Conservation (phyloP, 805 yeast species). For the Metschnikowia koreensis region DNA sequence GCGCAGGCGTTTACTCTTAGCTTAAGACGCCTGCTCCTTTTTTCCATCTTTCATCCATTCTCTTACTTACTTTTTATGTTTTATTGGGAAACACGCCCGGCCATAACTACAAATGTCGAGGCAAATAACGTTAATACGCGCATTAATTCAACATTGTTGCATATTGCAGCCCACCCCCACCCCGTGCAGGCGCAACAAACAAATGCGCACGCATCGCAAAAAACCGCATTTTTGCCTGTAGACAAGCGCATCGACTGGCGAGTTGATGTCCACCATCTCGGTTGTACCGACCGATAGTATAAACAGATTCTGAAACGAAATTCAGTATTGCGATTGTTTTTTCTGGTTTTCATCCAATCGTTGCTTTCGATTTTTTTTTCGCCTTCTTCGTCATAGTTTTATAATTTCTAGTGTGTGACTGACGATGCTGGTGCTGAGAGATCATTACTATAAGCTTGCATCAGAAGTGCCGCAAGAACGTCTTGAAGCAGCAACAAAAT, state of each 20-base stretch:
- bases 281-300: no score
- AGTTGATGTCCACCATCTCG: background rate
- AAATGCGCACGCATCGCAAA: background rate
- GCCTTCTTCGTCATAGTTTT: background rate
- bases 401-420: background rate
- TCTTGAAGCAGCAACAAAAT: slow-evolving; percentile 62
- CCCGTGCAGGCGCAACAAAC: background rate
- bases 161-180: slow-evolving; percentile 1
- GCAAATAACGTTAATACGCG: slow-evolving; percentile 5
- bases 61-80: background rate
- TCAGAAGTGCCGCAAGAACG: slow-evolving; percentile 76
- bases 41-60: background rate
- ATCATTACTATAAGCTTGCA: slow-evolving; percentile 72
- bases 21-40: background rate
- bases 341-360: background rate
- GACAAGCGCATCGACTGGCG: background rate
- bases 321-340: background rate
- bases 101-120: background rate
- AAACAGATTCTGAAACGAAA: background rate
- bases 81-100: background rate
- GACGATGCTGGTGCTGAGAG: slow-evolving; percentile 59
- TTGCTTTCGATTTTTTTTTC: background rate
- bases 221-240: background rate
- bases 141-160: slow-evolving; percentile 20
- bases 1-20: background rate